These are phyloP conservation scores for Starmerella bombi DNA, from an alignment of 805 yeast genomes.

Conservation along the genomic window DNA sequence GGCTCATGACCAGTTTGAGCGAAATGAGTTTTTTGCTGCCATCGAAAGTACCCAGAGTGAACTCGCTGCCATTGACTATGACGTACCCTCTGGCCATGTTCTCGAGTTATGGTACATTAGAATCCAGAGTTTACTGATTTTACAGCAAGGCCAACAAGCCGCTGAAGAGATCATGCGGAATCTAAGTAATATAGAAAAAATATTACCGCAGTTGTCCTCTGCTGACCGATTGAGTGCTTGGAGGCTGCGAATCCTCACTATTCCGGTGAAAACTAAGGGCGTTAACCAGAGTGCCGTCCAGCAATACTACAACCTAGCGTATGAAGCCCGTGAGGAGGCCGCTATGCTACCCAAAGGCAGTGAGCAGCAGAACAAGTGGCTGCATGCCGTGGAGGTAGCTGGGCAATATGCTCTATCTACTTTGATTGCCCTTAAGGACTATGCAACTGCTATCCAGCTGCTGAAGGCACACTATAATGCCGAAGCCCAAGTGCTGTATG, in stretches of 20 bases:
- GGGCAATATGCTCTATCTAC: conserved; percentile 27
- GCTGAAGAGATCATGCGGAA: conserved; percentile 26
- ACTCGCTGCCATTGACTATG: conserved; percentile 10
- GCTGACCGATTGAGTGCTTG: conserved; percentile 23
- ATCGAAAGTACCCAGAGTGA: conserved; percentile 19
- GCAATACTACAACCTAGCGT: conserved; percentile 26
- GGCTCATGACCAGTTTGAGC: conserved; percentile 16
- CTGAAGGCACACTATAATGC: conserved; percentile 17
- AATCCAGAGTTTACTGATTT: conserved; percentile 22
- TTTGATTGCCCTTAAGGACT: conserved; percentile 26
- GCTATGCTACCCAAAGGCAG: neutral
- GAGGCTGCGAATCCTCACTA: conserved; percentile 26
- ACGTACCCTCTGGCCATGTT: conserved; percentile 8
- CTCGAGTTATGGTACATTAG: conserved; percentile 25
- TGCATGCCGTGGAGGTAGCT: conserved; percentile 19
- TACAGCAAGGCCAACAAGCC: conserved; percentile 21
- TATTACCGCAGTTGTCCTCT: neutral
- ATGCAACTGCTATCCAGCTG: conserved; percentile 25
- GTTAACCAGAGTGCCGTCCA: conserved; percentile 27
- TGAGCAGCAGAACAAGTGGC: conserved; percentile 7
- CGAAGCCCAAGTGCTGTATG: conserved; percentile 5
- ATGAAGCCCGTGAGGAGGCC: conserved; percentile 26
- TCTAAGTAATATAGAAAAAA: conserved; percentile 21
- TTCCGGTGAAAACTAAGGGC: conserved; percentile 26
- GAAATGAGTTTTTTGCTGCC: conserved; percentile 22